A percentile compares a stretch with the other conserved stretches of the same genome.
phyloP scores from a whole-genome alignment of 805 yeast genomes.

The Schwanniomyces pseudopolymorphus region DNA sequence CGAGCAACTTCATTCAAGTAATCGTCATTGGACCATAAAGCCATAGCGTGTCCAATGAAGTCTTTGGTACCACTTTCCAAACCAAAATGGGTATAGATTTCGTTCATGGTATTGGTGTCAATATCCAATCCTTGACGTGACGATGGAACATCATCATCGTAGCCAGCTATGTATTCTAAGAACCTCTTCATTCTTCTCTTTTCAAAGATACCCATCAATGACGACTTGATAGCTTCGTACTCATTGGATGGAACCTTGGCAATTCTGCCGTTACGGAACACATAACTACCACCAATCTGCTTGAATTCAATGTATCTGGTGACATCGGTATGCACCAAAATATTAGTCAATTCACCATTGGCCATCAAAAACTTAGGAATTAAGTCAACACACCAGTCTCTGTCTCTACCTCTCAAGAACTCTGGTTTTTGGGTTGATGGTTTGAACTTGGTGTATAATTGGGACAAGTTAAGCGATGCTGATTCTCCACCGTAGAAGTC shows the following conservation, averaged over 20 bases:
- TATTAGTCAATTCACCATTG: slow-evolving; percentile 94
- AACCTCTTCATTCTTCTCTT: slow-evolving; percentile 93
- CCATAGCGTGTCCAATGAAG: slow-evolving; percentile 98
- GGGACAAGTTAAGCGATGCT: slow-evolving; percentile 75
- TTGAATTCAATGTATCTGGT: slow-evolving; percentile 95
- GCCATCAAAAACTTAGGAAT: slow-evolving; percentile 98
- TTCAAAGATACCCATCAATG: slow-evolving; percentile 94
- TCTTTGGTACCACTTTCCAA: slow-evolving; percentile 91
- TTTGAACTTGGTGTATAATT: slow-evolving; percentile 77
- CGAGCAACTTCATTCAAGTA: slow-evolving; percentile 87
- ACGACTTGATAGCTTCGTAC: slow-evolving; percentile 84
- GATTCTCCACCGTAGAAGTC: slow-evolving; percentile 95
- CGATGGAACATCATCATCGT: slow-evolving; percentile 70
- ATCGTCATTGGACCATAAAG: slow-evolving; percentile 89
- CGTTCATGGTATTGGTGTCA: slow-evolving; percentile 88
- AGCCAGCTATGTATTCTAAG: slow-evolving; percentile 81
- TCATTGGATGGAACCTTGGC: slow-evolving; percentile 95
- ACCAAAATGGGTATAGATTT: slow-evolving; percentile 84
- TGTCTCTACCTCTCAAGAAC: slow-evolving; percentile 76
- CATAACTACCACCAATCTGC: slow-evolving; percentile 94
- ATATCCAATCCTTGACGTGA: slow-evolving; percentile 87
- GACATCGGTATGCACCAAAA: slow-evolving; percentile 92
- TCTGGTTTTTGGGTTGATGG: slow-evolving; percentile 70
- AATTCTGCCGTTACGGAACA: slow-evolving; percentile 83
- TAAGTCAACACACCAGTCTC: slow-evolving; percentile 97